Percentiles rank a stretch among this genome's conserved stretches.
These are phyloP conservation scores for Cinnamomum chago DNA, from an alignment of 164 flowering plant genomes.

Conservation along the genomic window DNA sequence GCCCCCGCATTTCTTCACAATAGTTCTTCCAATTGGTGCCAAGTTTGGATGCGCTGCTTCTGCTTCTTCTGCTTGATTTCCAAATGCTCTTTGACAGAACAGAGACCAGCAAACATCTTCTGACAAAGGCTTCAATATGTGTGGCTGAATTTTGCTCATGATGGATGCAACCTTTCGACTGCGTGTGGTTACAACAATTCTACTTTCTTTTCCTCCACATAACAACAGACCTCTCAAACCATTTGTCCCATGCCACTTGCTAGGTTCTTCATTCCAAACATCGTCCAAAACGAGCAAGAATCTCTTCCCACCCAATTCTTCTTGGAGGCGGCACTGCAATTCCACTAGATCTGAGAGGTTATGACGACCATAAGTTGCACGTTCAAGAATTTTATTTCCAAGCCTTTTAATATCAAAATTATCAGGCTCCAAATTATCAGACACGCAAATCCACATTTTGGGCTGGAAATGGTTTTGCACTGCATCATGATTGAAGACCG, in stretches of 20 bases:
- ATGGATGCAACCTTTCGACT: neutral
- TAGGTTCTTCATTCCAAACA: neutral
- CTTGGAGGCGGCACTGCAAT: neutral
- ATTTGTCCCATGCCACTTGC: constrained; percentile 1
- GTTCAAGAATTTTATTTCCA: neutral
- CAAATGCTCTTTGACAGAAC: constrained; percentile 10
- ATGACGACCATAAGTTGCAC: neutral
- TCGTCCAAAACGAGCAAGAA: constrained; percentile 13
- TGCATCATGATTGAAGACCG: neutral
- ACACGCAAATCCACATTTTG: constrained; percentile 6
- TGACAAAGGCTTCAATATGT: neutral
- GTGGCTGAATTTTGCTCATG: neutral
- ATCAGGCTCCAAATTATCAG: neutral
- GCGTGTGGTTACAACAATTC: constrained; percentile 9
- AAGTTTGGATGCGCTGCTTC: neutral
- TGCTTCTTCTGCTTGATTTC: no score
- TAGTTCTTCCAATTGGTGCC: neutral
- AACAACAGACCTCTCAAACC: neutral
- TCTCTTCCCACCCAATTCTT: neutral
- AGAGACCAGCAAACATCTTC: constrained; percentile 3
- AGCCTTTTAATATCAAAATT: neutral
- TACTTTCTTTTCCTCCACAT: constrained; percentile 1
- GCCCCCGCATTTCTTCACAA: constrained; percentile 9
- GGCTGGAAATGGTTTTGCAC: neutral
- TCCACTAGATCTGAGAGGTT: neutral